A percentile compares a stretch with the other conserved stretches of the same genome.
These are phyloP conservation scores for Ophioceras dolichostomum DNA, from an alignment of 2,329 filamentous ascomycete species.

Conservation along the genomic window DNA sequence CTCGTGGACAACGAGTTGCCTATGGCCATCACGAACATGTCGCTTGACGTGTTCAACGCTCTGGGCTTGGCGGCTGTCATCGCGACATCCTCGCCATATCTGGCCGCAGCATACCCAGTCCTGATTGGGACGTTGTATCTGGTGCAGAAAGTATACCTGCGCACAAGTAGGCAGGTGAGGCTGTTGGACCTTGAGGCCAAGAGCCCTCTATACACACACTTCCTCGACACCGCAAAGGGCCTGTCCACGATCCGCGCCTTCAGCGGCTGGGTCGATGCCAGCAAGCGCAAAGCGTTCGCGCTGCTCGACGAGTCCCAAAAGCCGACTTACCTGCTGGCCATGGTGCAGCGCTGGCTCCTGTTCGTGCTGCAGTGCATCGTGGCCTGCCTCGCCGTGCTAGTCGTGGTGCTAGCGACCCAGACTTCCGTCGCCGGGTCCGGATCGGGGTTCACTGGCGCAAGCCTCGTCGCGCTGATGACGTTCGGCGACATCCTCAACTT, in stretches of 20 bases:
- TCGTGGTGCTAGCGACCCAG: conserved; percentile 28
- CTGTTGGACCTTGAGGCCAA: conserved; percentile 51
- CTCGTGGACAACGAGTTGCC: conserved; percentile 11
- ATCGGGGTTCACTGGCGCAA: conserved; percentile 3
- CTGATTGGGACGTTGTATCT: conserved; percentile 31
- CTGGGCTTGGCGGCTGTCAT: conserved; percentile 1
- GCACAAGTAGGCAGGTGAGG: conserved; percentile 47
- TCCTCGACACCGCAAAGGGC: conserved; percentile 21
- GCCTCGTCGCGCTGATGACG: conserved; percentile 3
- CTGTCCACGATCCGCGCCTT: conserved; percentile 44
- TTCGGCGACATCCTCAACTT: conserved; percentile 26
- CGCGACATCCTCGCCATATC: not conserved
- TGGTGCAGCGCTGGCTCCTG: conserved; percentile 45
- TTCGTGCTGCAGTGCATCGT: conserved; percentile 35
- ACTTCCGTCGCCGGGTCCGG: not conserved
- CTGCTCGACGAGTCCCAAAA: conserved; percentile 43
- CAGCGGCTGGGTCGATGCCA: conserved; percentile 29
- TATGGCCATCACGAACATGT: conserved; percentile 4
- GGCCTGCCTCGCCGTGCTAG: conserved; percentile 25
- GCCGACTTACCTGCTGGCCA: conserved; percentile 43
- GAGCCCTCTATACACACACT: conserved; percentile 9
- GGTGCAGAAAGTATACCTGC: conserved; percentile 45
- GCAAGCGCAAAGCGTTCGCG: conserved; percentile 24
- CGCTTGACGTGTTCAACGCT: conserved; percentile 1
- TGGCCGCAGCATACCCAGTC: conserved; percentile 22